A percentile compares a stretch with the other conserved stretches of the same genome.
These are phyloP conservation scores for Cronartium quercuum DNA, from an alignment of 1,284 basidiomycete genomes.

Conservation along the genomic window DNA sequence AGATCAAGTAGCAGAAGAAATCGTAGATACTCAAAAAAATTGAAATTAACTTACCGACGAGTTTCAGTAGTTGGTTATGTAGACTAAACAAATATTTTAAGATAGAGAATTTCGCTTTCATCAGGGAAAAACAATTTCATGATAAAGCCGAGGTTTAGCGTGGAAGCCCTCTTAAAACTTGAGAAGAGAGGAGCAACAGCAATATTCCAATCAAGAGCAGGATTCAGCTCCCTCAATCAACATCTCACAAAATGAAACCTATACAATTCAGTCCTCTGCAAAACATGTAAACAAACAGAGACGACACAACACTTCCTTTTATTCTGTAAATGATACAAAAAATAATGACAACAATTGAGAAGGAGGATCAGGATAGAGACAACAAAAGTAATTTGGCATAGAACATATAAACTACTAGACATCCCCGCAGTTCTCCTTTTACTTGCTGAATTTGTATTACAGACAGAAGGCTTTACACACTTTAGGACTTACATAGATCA, in stretches of 20 bases:
- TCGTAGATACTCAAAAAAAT: neutral
- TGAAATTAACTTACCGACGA: neutral
- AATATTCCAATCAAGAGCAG: conserved; percentile 5
- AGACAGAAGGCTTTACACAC: neutral
- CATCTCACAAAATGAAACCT: neutral
- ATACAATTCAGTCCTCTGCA: neutral
- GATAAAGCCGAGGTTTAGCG: neutral
- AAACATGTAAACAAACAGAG: neutral
- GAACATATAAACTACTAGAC: neutral
- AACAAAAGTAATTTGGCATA: too few species aligned
- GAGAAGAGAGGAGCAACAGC: neutral
- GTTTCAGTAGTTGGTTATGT: neutral
- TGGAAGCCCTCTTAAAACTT: neutral
- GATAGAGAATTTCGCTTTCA: neutral
- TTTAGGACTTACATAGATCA: too few species aligned
- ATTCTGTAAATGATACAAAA: neutral
- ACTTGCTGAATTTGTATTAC: neutral
- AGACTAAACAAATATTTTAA: neutral
- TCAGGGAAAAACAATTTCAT: neutral
- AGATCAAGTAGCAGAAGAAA: neutral
- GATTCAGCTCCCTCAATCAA: neutral
- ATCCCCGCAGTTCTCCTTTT: neutral
- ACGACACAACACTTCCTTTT: neutral
- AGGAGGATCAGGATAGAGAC: neutral
- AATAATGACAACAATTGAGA: neutral